Conservation (phyloP, 768 basidiomycete genomes). For the Suillus subalutaceus region DNA sequence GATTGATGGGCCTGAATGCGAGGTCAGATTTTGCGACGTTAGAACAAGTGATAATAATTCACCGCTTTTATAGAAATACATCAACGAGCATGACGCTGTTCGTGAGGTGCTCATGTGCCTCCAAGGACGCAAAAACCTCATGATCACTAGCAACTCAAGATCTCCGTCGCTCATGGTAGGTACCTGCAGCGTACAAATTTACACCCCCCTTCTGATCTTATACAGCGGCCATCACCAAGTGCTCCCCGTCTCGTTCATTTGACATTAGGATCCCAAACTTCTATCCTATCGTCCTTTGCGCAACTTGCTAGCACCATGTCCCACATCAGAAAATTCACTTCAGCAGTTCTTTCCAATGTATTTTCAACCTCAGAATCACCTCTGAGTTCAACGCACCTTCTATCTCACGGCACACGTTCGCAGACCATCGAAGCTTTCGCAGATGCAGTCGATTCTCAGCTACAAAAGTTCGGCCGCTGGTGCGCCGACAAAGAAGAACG, state of each 20-base stretch:
- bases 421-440: constrained; percentile 82
- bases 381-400: constrained; percentile 25
- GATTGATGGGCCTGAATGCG: constrained; percentile 43
- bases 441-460: constrained; percentile 67
- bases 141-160: constrained; percentile 43
- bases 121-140: constrained; percentile 69
- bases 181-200: constrained; percentile 2
- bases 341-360: constrained; percentile 45
- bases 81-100: constrained; percentile 75
- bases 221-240: constrained; percentile 46
- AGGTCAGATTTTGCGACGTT: constrained; percentile 35
- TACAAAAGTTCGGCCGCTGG: constrained; percentile 66
- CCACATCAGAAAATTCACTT: constrained; percentile 65
- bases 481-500: constrained; percentile 69
- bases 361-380: constrained; percentile 20
- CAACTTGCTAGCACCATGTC: constrained; percentile 60
- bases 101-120: constrained; percentile 76
- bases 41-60: background rate
- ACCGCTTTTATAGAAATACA: constrained; percentile 52
- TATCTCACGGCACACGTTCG: constrained; percentile 36
- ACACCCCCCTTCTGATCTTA: background rate
- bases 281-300: constrained; percentile 63
- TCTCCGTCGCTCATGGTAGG: constrained; percentile 38
- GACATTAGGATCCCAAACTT: constrained; percentile 65
- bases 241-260: constrained; percentile 68